phyloP scores from a whole-genome alignment of 1,139 yeast genomes.

The Entelexis paramagnoliae region DNA sequence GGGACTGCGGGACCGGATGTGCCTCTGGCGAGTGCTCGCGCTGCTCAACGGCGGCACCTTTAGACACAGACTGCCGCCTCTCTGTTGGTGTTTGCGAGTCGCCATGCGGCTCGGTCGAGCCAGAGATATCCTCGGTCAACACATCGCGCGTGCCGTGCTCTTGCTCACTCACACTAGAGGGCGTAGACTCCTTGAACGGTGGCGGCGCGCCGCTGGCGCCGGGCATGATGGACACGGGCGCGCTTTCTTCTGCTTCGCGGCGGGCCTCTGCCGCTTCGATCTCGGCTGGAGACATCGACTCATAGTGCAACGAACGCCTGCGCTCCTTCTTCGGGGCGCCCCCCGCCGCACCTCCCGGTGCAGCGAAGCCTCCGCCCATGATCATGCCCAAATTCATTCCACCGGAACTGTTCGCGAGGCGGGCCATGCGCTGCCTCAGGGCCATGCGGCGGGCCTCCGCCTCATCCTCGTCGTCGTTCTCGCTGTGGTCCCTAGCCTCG shows the following conservation, averaged over 20 bases:
- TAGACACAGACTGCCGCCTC: no score
- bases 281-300: conserved; percentile 25
- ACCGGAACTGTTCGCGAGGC: conserved; percentile 83
- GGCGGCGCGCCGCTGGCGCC: conserved; percentile 13
- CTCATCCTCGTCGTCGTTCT: conserved; percentile 44
- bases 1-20: not conserved
- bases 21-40: not conserved
- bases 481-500: conserved; percentile 31
- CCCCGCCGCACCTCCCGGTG: conserved; percentile 19
- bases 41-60: no score
- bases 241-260: conserved; percentile 21
- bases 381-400: conserved; percentile 50
- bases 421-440: conserved; percentile 90
- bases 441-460: conserved; percentile 74
- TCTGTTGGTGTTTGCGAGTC: not conserved
- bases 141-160: not conserved
- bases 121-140: no score
- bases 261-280: conserved; percentile 27
- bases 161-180: not conserved
- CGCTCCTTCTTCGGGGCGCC: conserved; percentile 19
- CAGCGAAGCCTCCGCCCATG: conserved; percentile 27
- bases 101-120: no score
- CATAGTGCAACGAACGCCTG: conserved; percentile 17
- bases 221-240: conserved; percentile 22
- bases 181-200: not conserved